Conservation (phyloP, 2,329 filamentous ascomycete genomes). For the Penicillium thymicola region DNA sequence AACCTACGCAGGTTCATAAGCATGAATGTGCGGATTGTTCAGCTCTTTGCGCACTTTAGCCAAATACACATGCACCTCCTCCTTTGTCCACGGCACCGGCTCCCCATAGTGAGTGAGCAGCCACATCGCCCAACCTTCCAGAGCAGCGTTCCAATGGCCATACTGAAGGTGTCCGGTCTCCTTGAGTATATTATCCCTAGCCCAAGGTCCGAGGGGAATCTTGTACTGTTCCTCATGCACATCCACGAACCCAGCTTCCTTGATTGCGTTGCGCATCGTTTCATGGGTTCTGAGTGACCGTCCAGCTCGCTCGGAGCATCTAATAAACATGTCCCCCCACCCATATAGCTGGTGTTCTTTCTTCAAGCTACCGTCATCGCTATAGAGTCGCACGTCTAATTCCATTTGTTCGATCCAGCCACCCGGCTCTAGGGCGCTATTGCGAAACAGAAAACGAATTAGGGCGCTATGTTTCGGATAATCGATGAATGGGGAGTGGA, state of each 20-base stretch:
- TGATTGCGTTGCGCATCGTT: slow-evolving; percentile 25
- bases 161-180: slow-evolving; percentile 40
- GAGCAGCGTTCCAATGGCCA: slow-evolving; percentile 26
- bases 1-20: slow-evolving; percentile 1
- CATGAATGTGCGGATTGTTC: neutral
- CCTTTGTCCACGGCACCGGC: slow-evolving; percentile 20
- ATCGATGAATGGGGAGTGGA: neutral
- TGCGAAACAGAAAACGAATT: neutral
- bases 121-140: slow-evolving; percentile 32
- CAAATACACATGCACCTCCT: slow-evolving; percentile 16
- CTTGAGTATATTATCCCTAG: slow-evolving; percentile 27
- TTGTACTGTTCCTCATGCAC: slow-evolving; percentile 27
- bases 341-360: slow-evolving; percentile 6
- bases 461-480: neutral
- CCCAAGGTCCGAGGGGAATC: slow-evolving; percentile 32
- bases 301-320: slow-evolving; percentile 21
- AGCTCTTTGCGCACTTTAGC: neutral
- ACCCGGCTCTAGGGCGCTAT: slow-evolving; percentile 1
- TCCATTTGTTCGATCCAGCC: slow-evolving; percentile 15
- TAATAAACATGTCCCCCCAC: slow-evolving; percentile 17
- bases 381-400: slow-evolving; percentile 8
- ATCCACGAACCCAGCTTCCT: slow-evolving; percentile 32
- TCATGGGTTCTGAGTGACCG: slow-evolving; percentile 22
- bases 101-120: slow-evolving; percentile 26
- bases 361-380: slow-evolving; percentile 8